Percentiles rank a stretch among this genome's conserved stretches.
These are phyloP conservation scores for Aureobasidium sp. DNA, from an alignment of 2,329 filamentous ascomycete species.

Conservation along the genomic window DNA sequence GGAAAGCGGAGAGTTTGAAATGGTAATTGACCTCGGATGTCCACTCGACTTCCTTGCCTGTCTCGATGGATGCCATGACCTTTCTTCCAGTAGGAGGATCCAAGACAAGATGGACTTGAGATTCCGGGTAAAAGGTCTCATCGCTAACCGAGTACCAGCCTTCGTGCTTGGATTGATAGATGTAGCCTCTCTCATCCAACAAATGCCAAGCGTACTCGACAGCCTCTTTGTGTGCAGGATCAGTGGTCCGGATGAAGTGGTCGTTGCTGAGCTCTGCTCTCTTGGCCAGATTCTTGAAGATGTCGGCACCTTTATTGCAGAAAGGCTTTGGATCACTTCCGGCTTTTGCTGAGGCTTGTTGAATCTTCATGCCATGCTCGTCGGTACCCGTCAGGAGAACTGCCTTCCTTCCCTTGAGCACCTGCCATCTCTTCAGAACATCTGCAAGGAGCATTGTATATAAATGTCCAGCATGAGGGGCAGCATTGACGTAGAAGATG, in stretches of 20 bases:
- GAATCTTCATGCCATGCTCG: slow-evolving; percentile 96
- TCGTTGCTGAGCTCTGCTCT: slow-evolving; percentile 65
- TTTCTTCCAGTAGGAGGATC: slow-evolving; percentile 76
- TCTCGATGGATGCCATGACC: slow-evolving; percentile 78
- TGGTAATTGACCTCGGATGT: slow-evolving; percentile 89
- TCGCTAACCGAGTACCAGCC: slow-evolving; percentile 98
- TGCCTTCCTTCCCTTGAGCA: slow-evolving; percentile 61
- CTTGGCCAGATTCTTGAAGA: slow-evolving; percentile 67
- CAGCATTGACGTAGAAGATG: slow-evolving; percentile 99
- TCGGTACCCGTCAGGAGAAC: slow-evolving; percentile 86
- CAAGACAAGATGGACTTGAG: slow-evolving; percentile 61
- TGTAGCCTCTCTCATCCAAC: slow-evolving; percentile 63
- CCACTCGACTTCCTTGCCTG: slow-evolving; percentile 91
- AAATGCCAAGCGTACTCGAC: slow-evolving; percentile 86
- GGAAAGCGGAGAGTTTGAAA: slow-evolving; percentile 78
- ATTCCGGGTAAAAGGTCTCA: slow-evolving; percentile 87
- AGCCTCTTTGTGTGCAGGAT: slow-evolving; percentile 68
- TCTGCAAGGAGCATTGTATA: slow-evolving; percentile 90
- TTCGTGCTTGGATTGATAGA: slow-evolving; percentile 79
- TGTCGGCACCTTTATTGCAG: slow-evolving; percentile 73
- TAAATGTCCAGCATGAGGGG: slow-evolving; percentile 88
- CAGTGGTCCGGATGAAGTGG: slow-evolving; percentile 88
- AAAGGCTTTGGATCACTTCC: slow-evolving; percentile 70
- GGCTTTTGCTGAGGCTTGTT: slow-evolving; percentile 68
- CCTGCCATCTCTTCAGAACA: slow-evolving; percentile 85